These are phyloP conservation scores for Apocynum venetum DNA, from an alignment of 257 asterid genomes.

Conservation along the genomic window DNA sequence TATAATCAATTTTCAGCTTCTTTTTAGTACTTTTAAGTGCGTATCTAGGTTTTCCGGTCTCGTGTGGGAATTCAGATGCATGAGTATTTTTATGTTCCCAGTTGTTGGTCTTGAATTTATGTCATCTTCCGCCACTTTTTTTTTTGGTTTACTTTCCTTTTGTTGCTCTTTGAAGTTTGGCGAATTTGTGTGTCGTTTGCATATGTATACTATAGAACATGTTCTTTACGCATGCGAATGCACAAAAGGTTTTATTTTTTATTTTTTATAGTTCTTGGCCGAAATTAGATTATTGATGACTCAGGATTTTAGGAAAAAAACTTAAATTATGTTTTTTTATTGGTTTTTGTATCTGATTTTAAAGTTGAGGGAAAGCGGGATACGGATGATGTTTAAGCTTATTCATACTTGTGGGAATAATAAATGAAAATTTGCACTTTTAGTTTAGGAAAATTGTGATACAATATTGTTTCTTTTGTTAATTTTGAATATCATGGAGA, in stretches of 20 bases:
- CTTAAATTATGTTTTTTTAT: no score
- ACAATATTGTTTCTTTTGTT: neutral
- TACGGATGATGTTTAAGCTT: neutral
- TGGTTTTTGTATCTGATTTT: neutral
- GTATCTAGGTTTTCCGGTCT: constrained; percentile 4
- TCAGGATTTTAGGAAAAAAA: no score
- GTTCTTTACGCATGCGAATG: no score
- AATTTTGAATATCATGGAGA: neutral
- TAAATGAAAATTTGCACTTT: neutral
- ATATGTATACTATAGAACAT: neutral
- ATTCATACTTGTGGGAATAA: neutral
- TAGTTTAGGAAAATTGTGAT: neutral
- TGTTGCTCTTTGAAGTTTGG: neutral
- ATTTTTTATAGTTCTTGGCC: neutral
- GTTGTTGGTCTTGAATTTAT: neutral
- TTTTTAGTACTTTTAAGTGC: neutral
- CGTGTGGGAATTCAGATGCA: no score
- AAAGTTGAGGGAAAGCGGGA: neutral
- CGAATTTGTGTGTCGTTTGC: neutral
- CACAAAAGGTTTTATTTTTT: neutral
- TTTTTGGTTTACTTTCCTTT: no score
- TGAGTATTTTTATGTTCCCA: neutral
- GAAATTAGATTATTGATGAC: no score
- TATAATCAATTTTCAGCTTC: neutral
- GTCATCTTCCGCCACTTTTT: neutral